Percentiles rank a stretch among this genome's conserved stretches.
These are phyloP conservation scores for Nicotiana knightiana DNA, from an alignment of 257 asterid species.

Conservation along the genomic window DNA sequence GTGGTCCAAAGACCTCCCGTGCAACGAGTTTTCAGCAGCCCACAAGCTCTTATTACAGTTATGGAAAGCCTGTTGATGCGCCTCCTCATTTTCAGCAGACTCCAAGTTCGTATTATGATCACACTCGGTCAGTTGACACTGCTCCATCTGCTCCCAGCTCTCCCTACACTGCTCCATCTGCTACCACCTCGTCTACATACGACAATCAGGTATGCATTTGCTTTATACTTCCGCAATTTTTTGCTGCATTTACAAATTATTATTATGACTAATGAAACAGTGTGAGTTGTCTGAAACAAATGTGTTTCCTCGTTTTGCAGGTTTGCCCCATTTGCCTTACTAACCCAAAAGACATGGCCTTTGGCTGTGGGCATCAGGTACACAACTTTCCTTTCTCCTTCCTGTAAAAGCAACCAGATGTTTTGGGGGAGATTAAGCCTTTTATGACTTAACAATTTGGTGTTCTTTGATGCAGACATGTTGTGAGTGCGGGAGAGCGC, in stretches of 20 bases:
- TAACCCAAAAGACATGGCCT: conserved; percentile 92
- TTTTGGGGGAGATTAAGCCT: not conserved
- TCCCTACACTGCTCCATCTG: conserved; percentile 14
- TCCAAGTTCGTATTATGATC: conserved; percentile 30
- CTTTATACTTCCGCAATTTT: not conserved
- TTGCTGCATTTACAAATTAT: not conserved
- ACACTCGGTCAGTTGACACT: conserved; percentile 11
- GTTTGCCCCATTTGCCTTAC: conserved; percentile 84
- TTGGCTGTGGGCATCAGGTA: conserved; percentile 99
- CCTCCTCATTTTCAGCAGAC: conserved; percentile 17
- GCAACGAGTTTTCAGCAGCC: conserved; percentile 35
- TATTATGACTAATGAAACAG: not conserved
- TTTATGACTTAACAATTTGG: not conserved
- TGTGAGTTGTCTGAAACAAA: not conserved
- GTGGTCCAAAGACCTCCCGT: conserved; percentile 10
- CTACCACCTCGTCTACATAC: conserved; percentile 32
- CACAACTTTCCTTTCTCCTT: not conserved
- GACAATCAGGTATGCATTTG: conserved; percentile 57
- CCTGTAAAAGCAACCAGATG: not conserved
- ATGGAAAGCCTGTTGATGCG: not conserved
- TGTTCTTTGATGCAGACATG: conserved; percentile 49
- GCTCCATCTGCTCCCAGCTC: conserved; percentile 34
- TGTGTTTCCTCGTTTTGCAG: conserved; percentile 31
- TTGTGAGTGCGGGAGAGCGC: conserved; percentile 61
- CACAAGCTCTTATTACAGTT: conserved; percentile 31